Evolutionary conservation across 2,329 filamentous ascomycete genomes (phyloP), one percentile per base, ranked within the genome.

Genomic region (Parafenestella ontariensis): DNA sequence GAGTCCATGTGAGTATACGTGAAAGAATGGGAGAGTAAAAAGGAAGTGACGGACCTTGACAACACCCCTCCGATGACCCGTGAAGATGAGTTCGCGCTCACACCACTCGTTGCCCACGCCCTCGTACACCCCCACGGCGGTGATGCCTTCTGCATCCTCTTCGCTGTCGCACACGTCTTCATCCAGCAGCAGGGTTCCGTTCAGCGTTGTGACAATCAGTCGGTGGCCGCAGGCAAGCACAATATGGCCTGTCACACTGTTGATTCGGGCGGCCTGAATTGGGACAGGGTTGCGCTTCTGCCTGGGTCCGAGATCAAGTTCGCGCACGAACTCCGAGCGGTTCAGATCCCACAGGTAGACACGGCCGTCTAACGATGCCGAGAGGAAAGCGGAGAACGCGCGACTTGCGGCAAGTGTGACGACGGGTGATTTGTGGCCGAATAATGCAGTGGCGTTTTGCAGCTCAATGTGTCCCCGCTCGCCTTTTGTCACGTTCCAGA

Each of bases 281-380:
- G 73, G 57, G 2, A 69, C 58, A 1, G 64, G 62, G 17, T 62
- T 59, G 2, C 64, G 58, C 42, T 53, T 65, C 7, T 74, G 68
- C 11, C 56, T 33, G 1, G 62, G 28, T 0, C 71, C 72, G 0
- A 75, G 63, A 48, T 87, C 87, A 20, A 94, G 80, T 74, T 87
- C 89, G 40, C 92, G 86, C 5, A 98, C 88, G 68, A 96, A 96
- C 47, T 92, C 90, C 11, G 92, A 85, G 15, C 91, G 87, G 74
- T 98, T 99, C 3, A 99, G 82, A 73, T 98, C 95, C 95, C 95
- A 99, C 3, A 98, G 81, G 68, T 96, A 87, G 10, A 93, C 87
- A 34, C 91, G 87, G 0, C 93, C 93, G 68, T 96, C 91, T 0
- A 84, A 83, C 0, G 90, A 93, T 1, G 90, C 89, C 1, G 92